phyloP scores from a whole-genome alignment of 2,329 filamentous ascomycete species.

The Colletotrichum ledebouriae region DNA sequence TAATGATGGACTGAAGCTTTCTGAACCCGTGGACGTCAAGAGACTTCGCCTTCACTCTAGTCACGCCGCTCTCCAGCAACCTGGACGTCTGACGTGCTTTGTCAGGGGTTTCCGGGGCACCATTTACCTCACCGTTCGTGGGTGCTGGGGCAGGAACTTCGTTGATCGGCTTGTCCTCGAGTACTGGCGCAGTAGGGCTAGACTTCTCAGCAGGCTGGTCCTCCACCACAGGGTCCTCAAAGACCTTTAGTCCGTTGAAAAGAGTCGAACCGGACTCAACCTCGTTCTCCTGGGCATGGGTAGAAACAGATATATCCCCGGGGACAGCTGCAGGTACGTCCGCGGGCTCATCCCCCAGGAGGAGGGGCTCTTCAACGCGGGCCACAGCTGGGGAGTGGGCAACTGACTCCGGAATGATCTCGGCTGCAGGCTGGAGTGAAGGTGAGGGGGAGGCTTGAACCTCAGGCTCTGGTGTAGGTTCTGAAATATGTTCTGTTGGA shows the following conservation, averaged over 20 bases:
- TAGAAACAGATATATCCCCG: neutral
- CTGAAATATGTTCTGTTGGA: conserved; percentile 17
- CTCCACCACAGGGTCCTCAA: conserved; percentile 72
- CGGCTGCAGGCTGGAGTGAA: conserved; percentile 34
- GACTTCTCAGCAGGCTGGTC: conserved; percentile 62
- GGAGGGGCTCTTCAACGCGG: neutral
- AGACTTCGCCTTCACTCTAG: conserved; percentile 77
- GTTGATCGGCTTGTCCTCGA: conserved; percentile 73
- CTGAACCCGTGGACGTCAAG: conserved; percentile 88
- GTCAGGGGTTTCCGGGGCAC: conserved; percentile 58
- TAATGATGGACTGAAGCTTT: conserved; percentile 80
- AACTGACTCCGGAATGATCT: conserved; percentile 37
- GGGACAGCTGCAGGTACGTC: neutral
- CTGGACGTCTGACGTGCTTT: conserved; percentile 70
- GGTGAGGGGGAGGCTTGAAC: conserved; percentile 45
- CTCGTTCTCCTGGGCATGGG: conserved; percentile 13
- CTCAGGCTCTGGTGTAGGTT: conserved; percentile 33
- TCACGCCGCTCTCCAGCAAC: conserved; percentile 80
- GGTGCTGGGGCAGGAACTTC: conserved; percentile 58
- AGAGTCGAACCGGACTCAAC: conserved; percentile 47
- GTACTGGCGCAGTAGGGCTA: conserved; percentile 61
- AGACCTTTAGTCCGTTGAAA: conserved; percentile 65
- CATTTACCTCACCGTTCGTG: conserved; percentile 25
- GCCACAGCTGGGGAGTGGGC: conserved; percentile 20
- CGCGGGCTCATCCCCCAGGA: neutral